Evolutionary conservation across 2,329 filamentous ascomycete genomes (phyloP).

Genomic region (Diaporthe velutina): DNA sequence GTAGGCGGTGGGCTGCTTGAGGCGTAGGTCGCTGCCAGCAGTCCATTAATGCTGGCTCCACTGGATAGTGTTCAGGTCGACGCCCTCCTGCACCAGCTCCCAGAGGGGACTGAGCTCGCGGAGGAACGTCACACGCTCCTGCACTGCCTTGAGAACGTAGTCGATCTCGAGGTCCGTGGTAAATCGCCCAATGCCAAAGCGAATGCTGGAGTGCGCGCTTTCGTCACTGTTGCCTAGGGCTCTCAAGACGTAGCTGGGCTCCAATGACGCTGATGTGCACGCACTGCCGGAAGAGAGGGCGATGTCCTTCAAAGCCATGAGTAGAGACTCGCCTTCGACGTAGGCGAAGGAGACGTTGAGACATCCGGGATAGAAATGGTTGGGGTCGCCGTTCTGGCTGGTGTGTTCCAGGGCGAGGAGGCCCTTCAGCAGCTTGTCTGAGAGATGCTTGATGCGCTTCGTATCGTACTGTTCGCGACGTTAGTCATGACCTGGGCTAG

Average conservation of each 20-base stretch:
- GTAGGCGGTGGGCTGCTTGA: no score
- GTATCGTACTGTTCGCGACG: slow-evolving; percentile 83
- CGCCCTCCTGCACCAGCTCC: slow-evolving; percentile 97
- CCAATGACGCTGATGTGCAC: slow-evolving; percentile 95
- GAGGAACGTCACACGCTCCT: slow-evolving; percentile 90
- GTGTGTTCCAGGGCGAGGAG: slow-evolving; percentile 94
- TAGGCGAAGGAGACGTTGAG: slow-evolving; percentile 99
- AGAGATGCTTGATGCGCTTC: slow-evolving; percentile 85
- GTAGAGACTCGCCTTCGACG: slow-evolving; percentile 95
- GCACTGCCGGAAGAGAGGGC: slow-evolving; percentile 96
- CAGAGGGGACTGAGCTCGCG: slow-evolving; percentile 95
- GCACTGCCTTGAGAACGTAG: slow-evolving; percentile 95
- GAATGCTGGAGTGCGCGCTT: slow-evolving; percentile 96
- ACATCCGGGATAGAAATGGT: slow-evolving; percentile 92
- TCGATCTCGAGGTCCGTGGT: slow-evolving; percentile 96
- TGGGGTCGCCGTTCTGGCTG: slow-evolving; percentile 85
- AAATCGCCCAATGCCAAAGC: slow-evolving; percentile 97
- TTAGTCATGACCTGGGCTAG: slow-evolving; percentile 10
- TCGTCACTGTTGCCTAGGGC: slow-evolving; percentile 97
- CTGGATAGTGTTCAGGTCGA: slow-evolving; percentile 95
- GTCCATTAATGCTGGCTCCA: slow-evolving; percentile 90
- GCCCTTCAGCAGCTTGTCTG: slow-evolving; percentile 84
- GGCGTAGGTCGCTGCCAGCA: not conserved
- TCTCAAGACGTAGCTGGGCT: slow-evolving; percentile 95
- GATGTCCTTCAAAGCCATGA: slow-evolving; percentile 99